These are phyloP conservation scores for Pisolithus orientalis DNA, from an alignment of 768 basidiomycete genomes.

Conservation along the genomic window DNA sequence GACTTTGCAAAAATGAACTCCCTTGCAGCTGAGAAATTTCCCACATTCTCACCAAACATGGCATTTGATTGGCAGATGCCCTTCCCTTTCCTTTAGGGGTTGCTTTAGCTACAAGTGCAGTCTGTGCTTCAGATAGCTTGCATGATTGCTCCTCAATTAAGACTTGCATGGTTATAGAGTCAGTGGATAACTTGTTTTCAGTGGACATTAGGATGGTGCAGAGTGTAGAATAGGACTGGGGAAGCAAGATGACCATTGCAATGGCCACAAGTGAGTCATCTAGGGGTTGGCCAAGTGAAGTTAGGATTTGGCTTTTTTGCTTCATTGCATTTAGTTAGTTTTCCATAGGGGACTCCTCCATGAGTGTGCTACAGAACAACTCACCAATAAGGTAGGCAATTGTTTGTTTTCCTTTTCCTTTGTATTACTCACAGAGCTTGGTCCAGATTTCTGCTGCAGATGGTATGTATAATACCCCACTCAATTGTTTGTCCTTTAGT, in stretches of 20 bases:
- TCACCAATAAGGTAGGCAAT: conserved; percentile 18
- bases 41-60: too few relatives aligned
- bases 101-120: background rate
- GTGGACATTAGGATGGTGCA: conserved; percentile 14
- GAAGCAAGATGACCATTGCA: conserved; percentile 16
- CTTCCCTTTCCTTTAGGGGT: background rate
- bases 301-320: conserved; percentile 9
- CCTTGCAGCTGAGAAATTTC: too few relatives aligned
- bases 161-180: background rate
- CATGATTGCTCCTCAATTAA: background rate
- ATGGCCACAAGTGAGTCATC: conserved; percentile 15
- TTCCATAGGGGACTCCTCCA: conserved; percentile 9
- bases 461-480: conserved; percentile 8
- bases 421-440: conserved; percentile 10
- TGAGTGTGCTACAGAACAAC: conserved; percentile 15
- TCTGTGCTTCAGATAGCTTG: background rate
- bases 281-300: conserved; percentile 9
- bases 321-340: conserved; percentile 16
- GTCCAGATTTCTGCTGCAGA: conserved; percentile 15
- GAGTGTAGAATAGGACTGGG: conserved; percentile 12
- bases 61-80: too few relatives aligned
- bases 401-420: conserved; percentile 18
- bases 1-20: too few relatives aligned
- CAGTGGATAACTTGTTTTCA: background rate
- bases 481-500: conserved; percentile 17